Percentiles rank a stretch among this genome's conserved stretches.
Conservation (phyloP, 148 eudicot species). For the Simmondsia chinensis region DNA sequence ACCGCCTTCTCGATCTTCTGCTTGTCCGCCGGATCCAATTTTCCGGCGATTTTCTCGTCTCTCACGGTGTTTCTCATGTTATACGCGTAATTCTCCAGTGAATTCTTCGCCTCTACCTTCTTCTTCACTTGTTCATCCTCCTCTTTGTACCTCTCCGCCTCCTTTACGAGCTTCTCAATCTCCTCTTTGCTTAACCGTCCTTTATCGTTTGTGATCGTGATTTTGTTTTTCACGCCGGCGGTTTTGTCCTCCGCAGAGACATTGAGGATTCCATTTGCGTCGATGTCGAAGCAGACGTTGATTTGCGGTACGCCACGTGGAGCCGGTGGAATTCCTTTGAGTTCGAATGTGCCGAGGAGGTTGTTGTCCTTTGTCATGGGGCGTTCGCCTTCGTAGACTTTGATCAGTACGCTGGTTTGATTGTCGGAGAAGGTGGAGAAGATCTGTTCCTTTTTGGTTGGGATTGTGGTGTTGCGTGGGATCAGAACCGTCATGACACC, state of each 20-base stretch:
- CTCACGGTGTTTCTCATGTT: slow-evolving; percentile 11
- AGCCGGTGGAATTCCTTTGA: slow-evolving; percentile 15
- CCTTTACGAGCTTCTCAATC: slow-evolving; percentile 15
- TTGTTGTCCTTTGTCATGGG: slow-evolving; percentile 19
- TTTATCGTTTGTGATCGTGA: slow-evolving; percentile 18
- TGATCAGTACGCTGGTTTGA: slow-evolving; percentile 11
- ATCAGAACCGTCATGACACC: slow-evolving; percentile 12
- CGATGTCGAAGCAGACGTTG: slow-evolving; percentile 14
- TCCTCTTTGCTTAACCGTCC: slow-evolving; percentile 20
- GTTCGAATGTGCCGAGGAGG: slow-evolving; percentile 13
- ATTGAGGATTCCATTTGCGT: slow-evolving; percentile 13
- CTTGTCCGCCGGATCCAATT: slow-evolving; percentile 7
- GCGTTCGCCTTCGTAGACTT: slow-evolving; percentile 14
- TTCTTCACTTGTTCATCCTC: slow-evolving; percentile 15
- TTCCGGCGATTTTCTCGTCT: slow-evolving; percentile 10
- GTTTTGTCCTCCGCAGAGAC: slow-evolving; percentile 16
- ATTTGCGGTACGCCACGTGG: slow-evolving; percentile 16
- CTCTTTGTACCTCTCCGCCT: slow-evolving; percentile 14
- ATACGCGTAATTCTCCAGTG: slow-evolving; percentile 19
- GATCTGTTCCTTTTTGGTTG: slow-evolving; percentile 15
- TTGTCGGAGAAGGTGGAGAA: slow-evolving; percentile 14
- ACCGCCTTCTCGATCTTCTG: slow-evolving; percentile 18
- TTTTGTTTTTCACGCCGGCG: slow-evolving; percentile 18
- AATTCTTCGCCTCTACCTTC: slow-evolving; percentile 19
- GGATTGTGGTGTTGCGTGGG: slow-evolving; percentile 13